phyloP scores from a whole-genome alignment of 1,139 yeast species.

The Cylindricascospora bacillispora region DNA sequence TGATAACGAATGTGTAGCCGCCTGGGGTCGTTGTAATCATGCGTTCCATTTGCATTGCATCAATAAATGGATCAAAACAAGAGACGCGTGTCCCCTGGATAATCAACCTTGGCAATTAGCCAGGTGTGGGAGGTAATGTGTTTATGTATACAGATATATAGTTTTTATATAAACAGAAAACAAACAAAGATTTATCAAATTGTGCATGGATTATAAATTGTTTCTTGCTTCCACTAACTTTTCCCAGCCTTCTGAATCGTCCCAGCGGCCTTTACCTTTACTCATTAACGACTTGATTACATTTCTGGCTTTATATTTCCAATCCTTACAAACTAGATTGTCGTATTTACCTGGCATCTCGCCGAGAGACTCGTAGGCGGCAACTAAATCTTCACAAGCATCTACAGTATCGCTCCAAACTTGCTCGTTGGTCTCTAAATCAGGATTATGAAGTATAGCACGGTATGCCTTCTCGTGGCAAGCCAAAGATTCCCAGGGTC shows the following conservation, averaged over 20 bases:
- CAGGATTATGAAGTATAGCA: slow-evolving; percentile 52
- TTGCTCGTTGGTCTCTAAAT: slow-evolving; percentile 45
- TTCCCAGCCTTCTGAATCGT: slow-evolving; percentile 69
- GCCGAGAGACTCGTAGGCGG: slow-evolving; percentile 82
- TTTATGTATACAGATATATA: too few relatives aligned
- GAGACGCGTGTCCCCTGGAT: slow-evolving; percentile 95
- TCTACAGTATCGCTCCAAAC: slow-evolving; percentile 77
- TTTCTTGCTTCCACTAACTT: slow-evolving; percentile 42
- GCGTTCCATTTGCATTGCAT: slow-evolving; percentile 64
- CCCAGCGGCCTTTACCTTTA: slow-evolving; percentile 71
- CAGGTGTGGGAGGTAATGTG: slow-evolving; percentile 54
- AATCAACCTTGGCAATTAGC: slow-evolving; percentile 89
- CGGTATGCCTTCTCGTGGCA: slow-evolving; percentile 82
- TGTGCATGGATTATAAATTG: too few relatives aligned
- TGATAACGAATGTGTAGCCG: slow-evolving; percentile 82
- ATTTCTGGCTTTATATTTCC: slow-evolving; percentile 76
- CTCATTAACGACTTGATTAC: slow-evolving; percentile 65
- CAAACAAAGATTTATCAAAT: too few relatives aligned
- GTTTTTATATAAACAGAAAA: too few relatives aligned
- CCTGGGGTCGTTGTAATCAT: slow-evolving; percentile 89
- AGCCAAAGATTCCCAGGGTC: slow-evolving; percentile 81
- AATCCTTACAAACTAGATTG: slow-evolving; percentile 75
- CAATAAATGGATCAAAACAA: slow-evolving; percentile 89
- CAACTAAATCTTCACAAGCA: slow-evolving; percentile 64
- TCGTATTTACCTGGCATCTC: slow-evolving; percentile 76